A percentile compares a stretch with the other conserved stretches of the same genome.
Conservation (phyloP, 345 rosid genomes). For the Viola odorata region DNA sequence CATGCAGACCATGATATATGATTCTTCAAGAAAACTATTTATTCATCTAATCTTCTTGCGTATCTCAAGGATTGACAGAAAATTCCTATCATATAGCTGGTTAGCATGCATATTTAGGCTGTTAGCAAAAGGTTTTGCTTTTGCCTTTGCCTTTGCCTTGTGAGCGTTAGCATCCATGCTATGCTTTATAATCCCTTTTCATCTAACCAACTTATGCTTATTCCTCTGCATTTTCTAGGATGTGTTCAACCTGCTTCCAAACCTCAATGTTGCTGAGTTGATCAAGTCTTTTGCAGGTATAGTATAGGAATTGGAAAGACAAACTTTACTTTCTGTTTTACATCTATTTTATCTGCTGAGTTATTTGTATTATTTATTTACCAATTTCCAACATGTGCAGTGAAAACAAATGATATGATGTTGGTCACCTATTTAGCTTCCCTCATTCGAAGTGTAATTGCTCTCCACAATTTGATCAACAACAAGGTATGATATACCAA, state of each 20-base stretch:
- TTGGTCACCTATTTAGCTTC: slow-evolving; percentile 75
- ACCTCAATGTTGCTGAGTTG: slow-evolving; percentile 65
- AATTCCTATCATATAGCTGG: not conserved
- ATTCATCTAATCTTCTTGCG: not conserved
- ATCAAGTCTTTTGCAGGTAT: slow-evolving; percentile 83
- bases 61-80: not conserved
- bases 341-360: not conserved
- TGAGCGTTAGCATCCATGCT: not conserved
- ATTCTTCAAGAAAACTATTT: not conserved
- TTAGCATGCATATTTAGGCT: not conserved
- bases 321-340: too few species aligned
- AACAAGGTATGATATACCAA: slow-evolving; percentile 50
- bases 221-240: slow-evolving; percentile 36
- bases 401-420: slow-evolving; percentile 93
- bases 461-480: slow-evolving; percentile 91
- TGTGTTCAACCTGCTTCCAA: slow-evolving; percentile 87
- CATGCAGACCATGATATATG: not conserved
- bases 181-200: not conserved
- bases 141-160: not conserved
- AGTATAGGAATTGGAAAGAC: not conserved
- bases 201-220: not conserved
- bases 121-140: not conserved
- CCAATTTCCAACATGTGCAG: slow-evolving; percentile 31
- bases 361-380: slow-evolving; percentile 1
- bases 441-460: slow-evolving; percentile 75